phyloP scores from a whole-genome alignment of 2,329 filamentous ascomycete genomes.

The Clarireedia sp. region DNA sequence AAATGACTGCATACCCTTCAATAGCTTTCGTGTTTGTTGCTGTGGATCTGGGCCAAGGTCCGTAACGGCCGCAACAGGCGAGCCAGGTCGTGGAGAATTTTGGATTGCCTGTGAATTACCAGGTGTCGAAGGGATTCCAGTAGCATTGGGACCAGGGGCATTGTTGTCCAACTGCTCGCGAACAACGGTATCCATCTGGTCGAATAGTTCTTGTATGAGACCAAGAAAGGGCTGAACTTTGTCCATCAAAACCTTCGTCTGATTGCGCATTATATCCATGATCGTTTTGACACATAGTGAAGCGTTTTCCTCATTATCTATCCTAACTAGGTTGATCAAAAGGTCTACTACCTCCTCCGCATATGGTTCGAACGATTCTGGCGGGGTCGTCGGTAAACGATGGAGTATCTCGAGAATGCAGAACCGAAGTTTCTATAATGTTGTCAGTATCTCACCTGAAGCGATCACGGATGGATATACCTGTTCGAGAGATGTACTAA shows the following conservation, averaged over 20 bases:
- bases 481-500: conserved; percentile 84
- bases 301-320: conserved; percentile 97
- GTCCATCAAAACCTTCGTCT: conserved; percentile 70
- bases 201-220: conserved; percentile 91
- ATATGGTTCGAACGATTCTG: conserved; percentile 80
- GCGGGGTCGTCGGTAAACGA: conserved; percentile 65
- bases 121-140: conserved; percentile 58
- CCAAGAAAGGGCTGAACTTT: conserved; percentile 86
- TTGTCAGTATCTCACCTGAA: conserved; percentile 5
- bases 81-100: conserved; percentile 74
- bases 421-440: conserved; percentile 70
- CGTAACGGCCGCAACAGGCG: conserved; percentile 72
- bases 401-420: conserved; percentile 93
- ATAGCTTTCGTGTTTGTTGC: conserved; percentile 69
- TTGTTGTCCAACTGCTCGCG: conserved; percentile 86
- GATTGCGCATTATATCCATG: conserved; percentile 92
- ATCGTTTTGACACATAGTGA: conserved; percentile 97
- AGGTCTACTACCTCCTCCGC: conserved; percentile 84
- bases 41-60: conserved; percentile 77
- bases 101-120: conserved; percentile 65
- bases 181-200: conserved; percentile 92
- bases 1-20: conserved; percentile 97
- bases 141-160: conserved; percentile 41
- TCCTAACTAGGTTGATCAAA: conserved; percentile 78
- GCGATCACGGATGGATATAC: conserved; percentile 38